phyloP scores from a whole-genome alignment of 768 basidiomycete species.

The Mrakia blollopis region DNA sequence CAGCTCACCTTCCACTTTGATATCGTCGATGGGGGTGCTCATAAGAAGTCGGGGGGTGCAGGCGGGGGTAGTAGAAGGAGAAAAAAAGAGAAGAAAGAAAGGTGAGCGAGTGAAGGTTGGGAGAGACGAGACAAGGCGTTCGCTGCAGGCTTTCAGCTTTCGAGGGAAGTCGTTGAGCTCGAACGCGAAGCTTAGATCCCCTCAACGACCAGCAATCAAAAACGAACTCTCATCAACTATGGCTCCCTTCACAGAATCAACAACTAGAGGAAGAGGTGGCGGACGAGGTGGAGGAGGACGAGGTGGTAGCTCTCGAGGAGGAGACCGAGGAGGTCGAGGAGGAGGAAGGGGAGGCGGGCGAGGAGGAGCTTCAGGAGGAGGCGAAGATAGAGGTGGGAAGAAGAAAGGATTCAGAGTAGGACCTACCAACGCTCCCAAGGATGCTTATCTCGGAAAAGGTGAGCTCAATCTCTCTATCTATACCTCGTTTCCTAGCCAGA shows the following conservation, averaged over 20 bases:
- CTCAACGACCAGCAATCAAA: not conserved
- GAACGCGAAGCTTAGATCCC: not conserved
- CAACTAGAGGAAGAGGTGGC: slow-evolving; percentile 8
- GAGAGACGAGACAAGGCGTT: not conserved
- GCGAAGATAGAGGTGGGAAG: slow-evolving; percentile 11
- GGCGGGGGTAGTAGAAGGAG: not conserved
- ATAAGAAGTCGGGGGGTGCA: slow-evolving; percentile 34
- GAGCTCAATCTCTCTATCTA: not conserved
- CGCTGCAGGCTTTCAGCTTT: not conserved
- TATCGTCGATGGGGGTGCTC: slow-evolving; percentile 33
- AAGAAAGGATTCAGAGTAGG: slow-evolving; percentile 44
- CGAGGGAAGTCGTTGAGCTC: not conserved
- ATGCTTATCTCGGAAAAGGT: slow-evolving; percentile 47
- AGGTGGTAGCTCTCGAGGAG: not conserved
- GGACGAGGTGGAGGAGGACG: slow-evolving; percentile 13
- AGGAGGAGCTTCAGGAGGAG: slow-evolving; percentile 35
- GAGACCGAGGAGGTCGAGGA: not conserved
- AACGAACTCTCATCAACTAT: not conserved
- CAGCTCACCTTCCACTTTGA: slow-evolving; percentile 46
- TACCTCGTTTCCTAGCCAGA: not conserved
- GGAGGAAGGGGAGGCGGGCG: not conserved
- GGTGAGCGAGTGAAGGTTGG: not conserved
- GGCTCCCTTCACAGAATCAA: slow-evolving; percentile 10
- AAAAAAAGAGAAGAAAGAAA: too few species aligned
- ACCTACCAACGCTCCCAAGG: slow-evolving; percentile 42